Base-by-base conservation (phyloP, 306 rosid genomes). In the Rosa multiflora region DNA sequence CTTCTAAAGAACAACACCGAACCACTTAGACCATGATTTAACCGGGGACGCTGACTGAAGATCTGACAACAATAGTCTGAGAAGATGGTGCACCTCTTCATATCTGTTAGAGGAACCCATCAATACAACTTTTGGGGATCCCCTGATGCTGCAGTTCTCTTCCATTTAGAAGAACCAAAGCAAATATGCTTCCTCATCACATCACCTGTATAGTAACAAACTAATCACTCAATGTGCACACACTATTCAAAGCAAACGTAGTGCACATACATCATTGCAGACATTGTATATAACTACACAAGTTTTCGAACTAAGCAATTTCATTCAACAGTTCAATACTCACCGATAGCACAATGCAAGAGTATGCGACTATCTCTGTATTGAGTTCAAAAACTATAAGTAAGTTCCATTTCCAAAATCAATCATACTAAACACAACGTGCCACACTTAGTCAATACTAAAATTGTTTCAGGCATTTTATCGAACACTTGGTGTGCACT, bases 21-120 rank as follows among this genome's bases (percentile, higher is more conserved):
- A 44, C 49, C 53, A 49, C 51, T 74, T 72, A 52, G 77, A 62
- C 74, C 71, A 71, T 47, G 63, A 78, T 56, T 40, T 64, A 81
- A 40, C 40, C 48, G 58, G 14, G 39, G 44, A 35, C 14, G 79
- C 72, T 23, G 51, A 79, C 76, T 69, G 79, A 82, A 37, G 69
- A 73, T 15, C 35, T 29, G 86, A 29, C 77, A 83, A 61, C 64
- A 79, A 70, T 23, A 61, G 73, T 77, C 61, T 63, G 78, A 68
- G 53, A 81, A 83, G 83, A 78, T 72, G 74, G 79, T 62, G 76
- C 72, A 67, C 89, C 80, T 83, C 89, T 85, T 92, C 97, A 88
- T 90, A 81, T 84, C 91, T 78, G 78, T 81, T 48, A 74, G 74
- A 73, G 75, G 64, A 82, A 79, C 78, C 89, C 91, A 87, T 91